Evolutionary conservation across 768 basidiomycete species (phyloP), one percentile per base, ranked within the genome.

Genomic region (Exidia glandulosa): DNA sequence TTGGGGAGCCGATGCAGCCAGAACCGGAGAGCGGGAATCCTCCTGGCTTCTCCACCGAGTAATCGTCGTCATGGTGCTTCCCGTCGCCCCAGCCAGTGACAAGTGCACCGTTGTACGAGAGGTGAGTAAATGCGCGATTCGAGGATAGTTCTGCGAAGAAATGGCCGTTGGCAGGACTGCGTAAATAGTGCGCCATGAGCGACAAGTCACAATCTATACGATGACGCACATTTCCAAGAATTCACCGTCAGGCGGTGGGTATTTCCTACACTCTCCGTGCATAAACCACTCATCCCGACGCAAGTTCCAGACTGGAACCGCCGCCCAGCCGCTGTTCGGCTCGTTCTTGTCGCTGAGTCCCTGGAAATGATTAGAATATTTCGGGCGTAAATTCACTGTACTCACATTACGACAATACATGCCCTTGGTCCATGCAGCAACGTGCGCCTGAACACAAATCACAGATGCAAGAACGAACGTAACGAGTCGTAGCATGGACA

Each of bases 221-320:
- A 23, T 9, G 5, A 23, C 59, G 16, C 34, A 60, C 59, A 60
- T 23, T 36, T 60, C 59, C 33, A 60, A 54, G 52, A 60, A 56
- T 4, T 60, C 52, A 32, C 59, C 59, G 5, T 37, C 41, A 2
- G 54, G 37, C 12, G 59, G 59, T 10, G 59, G 59, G 27, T 56
- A 60, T 25, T 60, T 27, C 12, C 48, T 55, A 34, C 59, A 60
- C 54, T 37, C 19, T 2, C 23, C 45, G 31, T 59, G 25, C 45
- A 45, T 60, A 29, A 37, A 60, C 59, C 59, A 60, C 5, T 41
- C 33, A 32, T 36, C 36, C 16, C 32, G 34, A 30, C 29, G 19
- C 52, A 34, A 23, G 29, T 56, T 60, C 29, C 33, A 60, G 2
- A 60, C 31, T 7, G 59, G 59, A 2, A 33, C 34, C 32, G 55